Percentiles rank a stretch among this genome's conserved stretches.
Conservation (phyloP, 2,329 filamentous ascomycete species). For the Cordyceps sp. region DNA sequence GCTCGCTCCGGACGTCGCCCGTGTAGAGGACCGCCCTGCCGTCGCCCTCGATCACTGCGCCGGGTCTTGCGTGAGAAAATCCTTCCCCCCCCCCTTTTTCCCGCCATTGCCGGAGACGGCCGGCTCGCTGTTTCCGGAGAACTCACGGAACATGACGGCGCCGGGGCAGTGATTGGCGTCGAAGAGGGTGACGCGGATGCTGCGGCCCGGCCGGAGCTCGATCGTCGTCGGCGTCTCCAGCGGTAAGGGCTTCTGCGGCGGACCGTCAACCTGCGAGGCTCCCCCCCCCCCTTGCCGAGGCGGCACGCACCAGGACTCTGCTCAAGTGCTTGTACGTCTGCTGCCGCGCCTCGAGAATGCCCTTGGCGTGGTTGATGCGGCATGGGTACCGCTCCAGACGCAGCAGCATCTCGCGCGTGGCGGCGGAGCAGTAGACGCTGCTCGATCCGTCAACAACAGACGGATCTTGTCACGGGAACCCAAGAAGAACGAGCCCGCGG, state of each 20-base stretch:
- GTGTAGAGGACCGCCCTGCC: constrained; percentile 69
- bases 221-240: constrained; percentile 64
- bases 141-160: constrained; percentile 68
- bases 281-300: too few species aligned
- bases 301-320: constrained; percentile 42
- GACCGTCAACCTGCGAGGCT: background rate
- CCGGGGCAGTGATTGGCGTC: constrained; percentile 89
- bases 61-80: too few species aligned
- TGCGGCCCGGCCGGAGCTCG: constrained; percentile 50
- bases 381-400: constrained; percentile 64
- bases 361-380: constrained; percentile 65
- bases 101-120: too few species aligned
- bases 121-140: too few species aligned
- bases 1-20: constrained; percentile 72
- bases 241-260: constrained; percentile 54
- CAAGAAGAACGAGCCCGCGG: too few species aligned
- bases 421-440: constrained; percentile 72
- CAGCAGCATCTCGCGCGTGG: constrained; percentile 66
- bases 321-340: constrained; percentile 64
- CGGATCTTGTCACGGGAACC: background rate
- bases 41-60: constrained; percentile 53
- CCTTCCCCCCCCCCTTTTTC: too few species aligned
- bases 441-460: too few species aligned
- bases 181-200: constrained; percentile 68
- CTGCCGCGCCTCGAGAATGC: constrained; percentile 57